These are phyloP conservation scores for Dioszegia aurantiaca DNA, from an alignment of 768 basidiomycete genomes.

Conservation along the genomic window DNA sequence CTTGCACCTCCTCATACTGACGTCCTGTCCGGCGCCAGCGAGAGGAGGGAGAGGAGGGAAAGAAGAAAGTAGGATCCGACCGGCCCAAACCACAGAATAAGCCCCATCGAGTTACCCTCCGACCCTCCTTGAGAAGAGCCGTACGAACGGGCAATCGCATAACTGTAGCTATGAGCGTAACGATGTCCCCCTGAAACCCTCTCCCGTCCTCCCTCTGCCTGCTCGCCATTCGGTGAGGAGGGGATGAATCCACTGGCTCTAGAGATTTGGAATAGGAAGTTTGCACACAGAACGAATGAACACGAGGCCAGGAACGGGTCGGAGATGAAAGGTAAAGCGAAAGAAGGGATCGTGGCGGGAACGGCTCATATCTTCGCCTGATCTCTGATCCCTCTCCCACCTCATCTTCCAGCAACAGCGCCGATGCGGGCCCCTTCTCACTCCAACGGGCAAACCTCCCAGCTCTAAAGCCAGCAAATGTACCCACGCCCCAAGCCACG, in stretches of 20 bases:
- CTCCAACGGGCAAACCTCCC: not conserved
- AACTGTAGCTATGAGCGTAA: conserved; percentile 47
- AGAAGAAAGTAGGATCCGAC: conserved; percentile 2
- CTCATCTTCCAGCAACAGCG: not conserved
- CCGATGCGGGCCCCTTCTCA: not conserved
- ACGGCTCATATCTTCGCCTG: conserved; percentile 43
- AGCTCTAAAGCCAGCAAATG: not conserved
- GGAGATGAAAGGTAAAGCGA: not conserved
- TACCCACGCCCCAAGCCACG: not conserved
- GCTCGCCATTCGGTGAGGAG: not conserved
- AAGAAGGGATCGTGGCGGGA: not conserved
- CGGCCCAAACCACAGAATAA: conserved; percentile 49
- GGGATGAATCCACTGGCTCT: not conserved
- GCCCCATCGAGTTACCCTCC: conserved; percentile 50
- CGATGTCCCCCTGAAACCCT: conserved; percentile 4
- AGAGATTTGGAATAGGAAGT: not conserved
- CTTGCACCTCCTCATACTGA: conserved; percentile 18
- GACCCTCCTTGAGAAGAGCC: not conserved
- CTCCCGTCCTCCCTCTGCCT: not conserved
- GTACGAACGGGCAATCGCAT: conserved; percentile 45
- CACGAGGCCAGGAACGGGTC: not conserved
- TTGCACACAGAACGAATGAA: conserved; percentile 1
- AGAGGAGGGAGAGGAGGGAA: conserved; percentile 17
- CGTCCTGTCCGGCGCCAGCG: not conserved
- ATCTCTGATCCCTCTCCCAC: not conserved